Percentiles rank a stretch among this genome's conserved stretches.
Conservation (phyloP, 106 monocot genomes). For the Dendrobium officinale region DNA sequence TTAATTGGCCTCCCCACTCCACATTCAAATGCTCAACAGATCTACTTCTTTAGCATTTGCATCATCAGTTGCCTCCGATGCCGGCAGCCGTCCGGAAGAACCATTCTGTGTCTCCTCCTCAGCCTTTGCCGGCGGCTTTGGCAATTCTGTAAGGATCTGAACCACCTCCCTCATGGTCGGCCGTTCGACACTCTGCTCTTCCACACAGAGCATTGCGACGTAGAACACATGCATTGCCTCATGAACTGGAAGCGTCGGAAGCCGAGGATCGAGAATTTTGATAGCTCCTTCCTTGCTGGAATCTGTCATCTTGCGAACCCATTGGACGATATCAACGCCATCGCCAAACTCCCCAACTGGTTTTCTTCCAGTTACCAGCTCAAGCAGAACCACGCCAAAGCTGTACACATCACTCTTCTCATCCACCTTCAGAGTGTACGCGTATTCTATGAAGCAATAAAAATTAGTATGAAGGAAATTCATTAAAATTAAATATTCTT, state of each 20-base stretch:
- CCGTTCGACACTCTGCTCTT: slow-evolving; percentile 72
- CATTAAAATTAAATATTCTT: neutral
- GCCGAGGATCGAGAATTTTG: slow-evolving; percentile 55
- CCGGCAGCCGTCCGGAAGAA: neutral
- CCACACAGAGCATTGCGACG: slow-evolving; percentile 85
- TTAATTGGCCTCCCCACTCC: too few relatives aligned
- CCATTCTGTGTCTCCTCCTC: neutral
- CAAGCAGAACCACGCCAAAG: slow-evolving; percentile 78
- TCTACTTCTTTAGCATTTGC: slow-evolving; percentile 8
- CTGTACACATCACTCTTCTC: slow-evolving; percentile 97
- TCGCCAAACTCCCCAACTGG: slow-evolving; percentile 92
- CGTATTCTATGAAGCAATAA: slow-evolving; percentile 48
- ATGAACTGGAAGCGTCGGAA: slow-evolving; percentile 41
- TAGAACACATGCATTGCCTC: slow-evolving; percentile 66
- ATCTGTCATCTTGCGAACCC: slow-evolving; percentile 61
- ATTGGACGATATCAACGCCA: slow-evolving; percentile 88
- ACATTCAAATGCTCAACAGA: slow-evolving; percentile 29
- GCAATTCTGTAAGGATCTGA: slow-evolving; percentile 73
- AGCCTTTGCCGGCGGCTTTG: slow-evolving; percentile 8
- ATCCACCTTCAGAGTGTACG: slow-evolving; percentile 85
- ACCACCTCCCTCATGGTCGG: slow-evolving; percentile 94
- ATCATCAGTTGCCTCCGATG: neutral
- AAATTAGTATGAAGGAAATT: neutral
- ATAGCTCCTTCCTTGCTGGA: slow-evolving; percentile 50
- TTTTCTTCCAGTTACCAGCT: slow-evolving; percentile 61